These are phyloP conservation scores for Colletotrichum falcatum DNA, from an alignment of 2,329 filamentous ascomycete species.

Conservation along the genomic window DNA sequence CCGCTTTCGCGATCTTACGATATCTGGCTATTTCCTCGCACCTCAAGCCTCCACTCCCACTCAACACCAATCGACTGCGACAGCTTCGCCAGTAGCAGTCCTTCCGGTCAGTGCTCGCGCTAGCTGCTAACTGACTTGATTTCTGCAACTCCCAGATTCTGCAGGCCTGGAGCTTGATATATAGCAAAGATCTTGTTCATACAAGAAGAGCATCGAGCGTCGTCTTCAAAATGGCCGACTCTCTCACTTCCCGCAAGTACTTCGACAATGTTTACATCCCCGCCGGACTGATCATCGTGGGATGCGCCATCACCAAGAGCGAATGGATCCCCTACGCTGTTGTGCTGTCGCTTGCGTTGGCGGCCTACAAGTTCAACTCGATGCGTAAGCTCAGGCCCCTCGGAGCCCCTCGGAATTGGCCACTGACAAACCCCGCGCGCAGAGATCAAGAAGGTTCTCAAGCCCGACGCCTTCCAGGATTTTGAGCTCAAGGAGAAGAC, in stretches of 20 bases:
- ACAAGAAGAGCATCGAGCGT: constrained; percentile 25
- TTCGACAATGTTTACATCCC: constrained; percentile 88
- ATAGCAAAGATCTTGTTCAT: constrained; percentile 15
- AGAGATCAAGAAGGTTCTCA: constrained; percentile 86
- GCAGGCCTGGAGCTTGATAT: constrained; percentile 9
- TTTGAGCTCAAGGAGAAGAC: constrained; percentile 96
- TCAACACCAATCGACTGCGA: constrained; percentile 26
- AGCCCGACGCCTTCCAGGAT: constrained; percentile 88
- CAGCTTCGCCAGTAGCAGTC: constrained; percentile 17
- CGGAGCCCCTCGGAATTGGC: constrained; percentile 29
- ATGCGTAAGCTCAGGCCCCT: constrained; percentile 68
- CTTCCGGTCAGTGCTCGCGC: constrained; percentile 21
- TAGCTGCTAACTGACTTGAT: constrained; percentile 16
- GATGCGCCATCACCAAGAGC: constrained; percentile 80
- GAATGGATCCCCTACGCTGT: constrained; percentile 81
- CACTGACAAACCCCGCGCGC: constrained; percentile 39
- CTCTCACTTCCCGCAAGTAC: constrained; percentile 70
- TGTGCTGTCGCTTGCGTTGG: constrained; percentile 73
- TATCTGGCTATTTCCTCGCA: constrained; percentile 30
- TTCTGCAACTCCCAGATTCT: constrained; percentile 11
- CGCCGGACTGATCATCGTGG: constrained; percentile 80
- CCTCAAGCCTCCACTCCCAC: neutral
- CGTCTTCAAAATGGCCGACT: constrained; percentile 48
- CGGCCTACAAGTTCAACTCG: constrained; percentile 77
- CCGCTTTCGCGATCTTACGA: constrained; percentile 36